phyloP scores from a whole-genome alignment of 208 protist genomes.

The Trichomonas tenax region DNA sequence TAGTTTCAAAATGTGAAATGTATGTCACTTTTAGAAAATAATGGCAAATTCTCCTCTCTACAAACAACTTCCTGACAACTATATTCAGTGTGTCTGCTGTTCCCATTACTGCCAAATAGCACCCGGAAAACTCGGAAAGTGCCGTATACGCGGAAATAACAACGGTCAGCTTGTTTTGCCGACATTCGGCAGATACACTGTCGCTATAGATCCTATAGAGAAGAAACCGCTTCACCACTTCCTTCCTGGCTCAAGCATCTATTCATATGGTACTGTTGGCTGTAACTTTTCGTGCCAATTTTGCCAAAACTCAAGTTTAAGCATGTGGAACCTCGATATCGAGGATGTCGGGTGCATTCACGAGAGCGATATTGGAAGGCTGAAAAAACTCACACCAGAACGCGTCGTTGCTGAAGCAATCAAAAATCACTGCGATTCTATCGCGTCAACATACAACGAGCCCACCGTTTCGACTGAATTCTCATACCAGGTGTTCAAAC shows the following conservation, averaged over 20 bases:
- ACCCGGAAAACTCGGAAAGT: neutral
- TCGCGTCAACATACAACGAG: constrained; percentile 13
- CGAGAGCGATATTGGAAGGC: neutral
- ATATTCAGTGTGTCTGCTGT: neutral
- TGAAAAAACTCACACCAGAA: neutral
- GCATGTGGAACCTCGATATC: constrained; percentile 18
- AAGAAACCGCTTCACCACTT: constrained; percentile 16
- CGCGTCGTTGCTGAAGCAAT: neutral
- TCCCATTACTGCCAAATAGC: neutral
- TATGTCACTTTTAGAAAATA: no score
- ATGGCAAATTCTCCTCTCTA: neutral
- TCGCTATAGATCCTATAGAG: neutral
- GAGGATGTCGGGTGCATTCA: neutral
- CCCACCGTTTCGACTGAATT: neutral
- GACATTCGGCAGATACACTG: neutral
- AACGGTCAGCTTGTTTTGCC: neutral
- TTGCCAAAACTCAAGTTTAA: constrained; percentile 8
- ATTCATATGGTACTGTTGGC: constrained; percentile 21
- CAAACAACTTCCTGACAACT: neutral
- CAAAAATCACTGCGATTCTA: neutral
- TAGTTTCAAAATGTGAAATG: no score
- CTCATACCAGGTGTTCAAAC: neutral
- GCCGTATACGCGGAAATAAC: neutral
- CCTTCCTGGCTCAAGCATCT: neutral
- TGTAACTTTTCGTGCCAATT: constrained; percentile 10